Base-by-base conservation (phyloP, 2,329 filamentous ascomycete species). In the Berkeleyomyces basicola region DNA sequence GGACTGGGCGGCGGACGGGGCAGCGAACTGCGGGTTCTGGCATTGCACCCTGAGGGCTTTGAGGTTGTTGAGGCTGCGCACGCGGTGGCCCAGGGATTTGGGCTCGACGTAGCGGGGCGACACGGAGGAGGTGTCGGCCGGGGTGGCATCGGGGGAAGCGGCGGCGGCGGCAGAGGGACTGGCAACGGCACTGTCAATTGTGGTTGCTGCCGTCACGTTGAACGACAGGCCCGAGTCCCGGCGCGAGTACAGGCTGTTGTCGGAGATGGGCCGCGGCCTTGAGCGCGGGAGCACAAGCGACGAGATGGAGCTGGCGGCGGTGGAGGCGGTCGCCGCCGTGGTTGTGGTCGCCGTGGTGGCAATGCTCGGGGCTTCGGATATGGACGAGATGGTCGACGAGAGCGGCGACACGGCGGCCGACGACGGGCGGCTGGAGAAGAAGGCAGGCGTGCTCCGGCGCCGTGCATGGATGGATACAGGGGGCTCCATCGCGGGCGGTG, bases 211-310 rank as follows among this genome's bases (percentile, higher is more conserved):
- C 6, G 49, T 78, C 0, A 74, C 75, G 66, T 78, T 75, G 40
- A 76, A 67, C 3, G 74, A 71, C n/a, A 78, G 67, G 2, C 76
- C 76, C 2, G 77, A 78, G 62, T 77, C 77, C 67, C 76, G 77
- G 59, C 75, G 73, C 46, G 78, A 68, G 44, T 68, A 68, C 7
- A 55, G 37, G 39, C 49, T 61, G 33, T 61, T 53, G 47, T 69
- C 69, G 1, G 69, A 66, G 23, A 55, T 53, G n/a, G 60, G 60
- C 11, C 60, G 60, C 14, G 49, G 60, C 33, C 46, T 36, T 33
- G 60, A 43, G 7, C 60, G 58, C 31, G 16, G 43, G 1, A 33
- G 58, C 9, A 31, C 42, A 43, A 33, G 43, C 10, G 49, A 53
- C 16, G 58, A 10, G 33, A 47, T 33, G 1, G 58, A 16, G 39